Percentiles rank a stretch among this genome's conserved stretches.
Conservation (phyloP, 495 filamentous ascomycete species). For the Usnea hakonensis region DNA sequence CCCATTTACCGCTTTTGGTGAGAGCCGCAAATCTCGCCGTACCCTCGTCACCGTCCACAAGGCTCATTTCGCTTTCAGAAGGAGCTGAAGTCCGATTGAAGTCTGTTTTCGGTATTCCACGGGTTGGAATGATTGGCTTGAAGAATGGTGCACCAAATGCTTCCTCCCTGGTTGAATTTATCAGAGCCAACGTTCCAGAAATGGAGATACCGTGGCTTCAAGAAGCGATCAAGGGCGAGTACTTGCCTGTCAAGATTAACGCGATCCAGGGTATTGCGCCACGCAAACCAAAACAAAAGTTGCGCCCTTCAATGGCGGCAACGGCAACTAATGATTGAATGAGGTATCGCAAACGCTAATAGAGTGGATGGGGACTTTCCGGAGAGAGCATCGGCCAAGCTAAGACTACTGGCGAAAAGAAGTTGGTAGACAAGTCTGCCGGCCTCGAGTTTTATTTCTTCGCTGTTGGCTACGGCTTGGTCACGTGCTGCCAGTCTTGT, state of each 20-base stretch:
- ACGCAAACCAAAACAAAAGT: background rate
- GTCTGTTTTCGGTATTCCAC: constrained; percentile 45
- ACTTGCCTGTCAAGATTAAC: constrained; percentile 19
- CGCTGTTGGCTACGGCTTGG: background rate
- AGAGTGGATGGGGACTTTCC: background rate
- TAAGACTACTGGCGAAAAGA: background rate
- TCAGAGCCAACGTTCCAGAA: constrained; percentile 37
- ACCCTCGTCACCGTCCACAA: constrained; percentile 31
- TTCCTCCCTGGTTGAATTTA: constrained; percentile 43
- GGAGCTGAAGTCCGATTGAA: constrained; percentile 44
- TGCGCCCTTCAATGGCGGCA: background rate
- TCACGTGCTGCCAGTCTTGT: background rate
- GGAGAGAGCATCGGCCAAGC: background rate
- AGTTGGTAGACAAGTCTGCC: background rate
- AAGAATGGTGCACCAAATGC: constrained; percentile 40
- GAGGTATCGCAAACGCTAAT: background rate
- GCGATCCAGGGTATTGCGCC: constrained; percentile 4
- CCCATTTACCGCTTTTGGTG: constrained; percentile 53
- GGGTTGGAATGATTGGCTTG: constrained; percentile 52
- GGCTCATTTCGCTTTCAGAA: constrained; percentile 49
- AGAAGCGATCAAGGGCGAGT: constrained; percentile 22
- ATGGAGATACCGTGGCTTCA: constrained; percentile 33
- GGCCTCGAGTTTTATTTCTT: background rate
- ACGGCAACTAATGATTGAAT: background rate
- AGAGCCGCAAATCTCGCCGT: constrained; percentile 41